These are phyloP conservation scores for Dovyalis caffra DNA, from an alignment of 345 rosid genomes.

Conservation along the genomic window DNA sequence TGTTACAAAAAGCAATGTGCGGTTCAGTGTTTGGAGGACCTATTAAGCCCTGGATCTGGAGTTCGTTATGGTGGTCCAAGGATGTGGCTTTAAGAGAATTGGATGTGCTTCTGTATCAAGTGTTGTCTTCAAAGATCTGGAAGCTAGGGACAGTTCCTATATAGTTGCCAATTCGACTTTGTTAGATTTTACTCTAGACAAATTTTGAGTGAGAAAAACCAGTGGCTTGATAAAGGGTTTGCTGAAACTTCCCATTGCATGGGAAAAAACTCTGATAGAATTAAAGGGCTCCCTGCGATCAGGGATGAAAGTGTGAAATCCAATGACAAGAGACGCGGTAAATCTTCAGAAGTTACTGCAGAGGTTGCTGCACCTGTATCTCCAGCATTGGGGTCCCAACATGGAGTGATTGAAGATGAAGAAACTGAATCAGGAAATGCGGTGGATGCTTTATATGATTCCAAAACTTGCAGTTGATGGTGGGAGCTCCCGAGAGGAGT, in stretches of 20 bases:
- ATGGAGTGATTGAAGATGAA: slow-evolving; percentile 11
- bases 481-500: slow-evolving; percentile 32
- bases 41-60: slow-evolving; percentile 9
- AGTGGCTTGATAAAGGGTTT: slow-evolving; percentile 13
- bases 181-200: slow-evolving; percentile 18
- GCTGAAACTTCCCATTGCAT: slow-evolving; percentile 14
- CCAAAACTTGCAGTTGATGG: slow-evolving; percentile 33
- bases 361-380: background rate
- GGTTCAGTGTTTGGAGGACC: slow-evolving; percentile 21
- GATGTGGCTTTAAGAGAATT: slow-evolving; percentile 9
- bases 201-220: slow-evolving; percentile 11
- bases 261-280: background rate
- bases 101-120: slow-evolving; percentile 20
- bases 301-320: slow-evolving; percentile 5
- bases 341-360: background rate
- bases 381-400: background rate
- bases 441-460: slow-evolving; percentile 36
- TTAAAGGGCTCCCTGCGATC: background rate
- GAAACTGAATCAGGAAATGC: slow-evolving; percentile 34
- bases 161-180: slow-evolving; percentile 11
- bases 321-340: background rate
- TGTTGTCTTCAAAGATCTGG: slow-evolving; percentile 17
- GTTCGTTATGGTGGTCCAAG: slow-evolving; percentile 2
- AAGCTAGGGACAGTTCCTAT: slow-evolving; percentile 21
- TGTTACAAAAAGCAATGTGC: slow-evolving; percentile 23